A percentile compares a stretch with the other conserved stretches of the same genome.
Evolutionary conservation across 192 early-diverging fungal species (phyloP).

Genomic region (Backusella mclennaniae): DNA sequence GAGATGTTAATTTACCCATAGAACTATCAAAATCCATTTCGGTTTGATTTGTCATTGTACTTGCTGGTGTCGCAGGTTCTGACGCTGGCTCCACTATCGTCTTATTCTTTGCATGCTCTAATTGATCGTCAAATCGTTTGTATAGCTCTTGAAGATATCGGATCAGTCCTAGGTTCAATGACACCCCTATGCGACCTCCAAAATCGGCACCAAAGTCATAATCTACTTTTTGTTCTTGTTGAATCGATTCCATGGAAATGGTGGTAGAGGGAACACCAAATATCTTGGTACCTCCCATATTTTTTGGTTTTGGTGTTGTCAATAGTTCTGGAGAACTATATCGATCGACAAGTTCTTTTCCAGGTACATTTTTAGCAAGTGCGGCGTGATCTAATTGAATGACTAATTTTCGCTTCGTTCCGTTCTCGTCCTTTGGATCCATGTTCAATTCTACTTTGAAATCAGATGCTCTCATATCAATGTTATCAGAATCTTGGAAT

Average conservation of each 20-base stretch:
- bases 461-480: slow-evolving; percentile 28
- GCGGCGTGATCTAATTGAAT: slow-evolving; percentile 29
- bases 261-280: slow-evolving; percentile 39
- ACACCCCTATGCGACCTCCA: slow-evolving; percentile 42
- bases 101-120: slow-evolving; percentile 20
- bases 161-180: slow-evolving; percentile 45
- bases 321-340: neutral
- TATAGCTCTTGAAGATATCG: slow-evolving; percentile 44
- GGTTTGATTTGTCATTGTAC: neutral
- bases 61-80: neutral
- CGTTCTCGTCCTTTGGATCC: neutral
- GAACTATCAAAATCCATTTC: neutral
- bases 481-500: slow-evolving; percentile 45
- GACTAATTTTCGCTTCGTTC: slow-evolving; percentile 22
- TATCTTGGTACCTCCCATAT: slow-evolving; percentile 29
- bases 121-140: slow-evolving; percentile 36
- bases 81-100: neutral
- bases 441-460: slow-evolving; percentile 20
- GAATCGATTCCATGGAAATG: slow-evolving; percentile 39
- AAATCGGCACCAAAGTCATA: slow-evolving; percentile 41
- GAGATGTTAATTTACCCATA: neutral
- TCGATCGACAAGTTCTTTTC: slow-evolving; percentile 11
- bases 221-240: slow-evolving; percentile 16
- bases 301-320: neutral
- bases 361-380: slow-evolving; percentile 35